phyloP scores from a whole-genome alignment of 495 filamentous ascomycete genomes.

The Talaromyces stipitatus region DNA sequence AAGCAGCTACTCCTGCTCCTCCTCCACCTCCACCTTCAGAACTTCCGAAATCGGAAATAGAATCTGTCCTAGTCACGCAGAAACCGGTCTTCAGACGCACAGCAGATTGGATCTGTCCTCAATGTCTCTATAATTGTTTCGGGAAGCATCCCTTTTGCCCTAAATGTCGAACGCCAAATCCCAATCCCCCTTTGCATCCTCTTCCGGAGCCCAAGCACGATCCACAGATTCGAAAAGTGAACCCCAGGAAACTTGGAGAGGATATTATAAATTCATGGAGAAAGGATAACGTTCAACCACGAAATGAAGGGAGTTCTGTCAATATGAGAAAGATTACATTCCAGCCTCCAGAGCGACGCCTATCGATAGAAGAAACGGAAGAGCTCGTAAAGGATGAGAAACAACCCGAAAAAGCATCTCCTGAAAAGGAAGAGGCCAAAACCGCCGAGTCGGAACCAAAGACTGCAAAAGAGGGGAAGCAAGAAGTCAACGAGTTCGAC shows the following conservation, averaged over 20 bases:
- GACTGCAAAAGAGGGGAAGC: background rate
- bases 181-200: constrained; percentile 3
- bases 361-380: background rate
- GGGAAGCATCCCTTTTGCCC: constrained; percentile 20
- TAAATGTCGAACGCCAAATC: constrained; percentile 21
- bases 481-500: background rate
- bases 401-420: background rate
- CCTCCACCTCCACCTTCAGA: background rate
- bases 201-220: background rate
- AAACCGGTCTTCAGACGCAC: background rate
- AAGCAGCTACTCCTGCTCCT: background rate
- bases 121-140: constrained; percentile 19
- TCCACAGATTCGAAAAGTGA: background rate
- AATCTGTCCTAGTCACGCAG: background rate
- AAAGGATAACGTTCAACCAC: background rate
- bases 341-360: too few relatives aligned
- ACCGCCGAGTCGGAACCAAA: background rate
- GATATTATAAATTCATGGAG: background rate
- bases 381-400: background rate
- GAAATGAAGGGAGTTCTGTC: background rate
- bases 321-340: background rate
- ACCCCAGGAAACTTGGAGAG: background rate
- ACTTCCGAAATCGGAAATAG: background rate
- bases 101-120: constrained; percentile 31
- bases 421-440: background rate